These are phyloP conservation scores for Metschnikowia drakensbergensis DNA, from an alignment of 805 yeast species.

Conservation along the genomic window DNA sequence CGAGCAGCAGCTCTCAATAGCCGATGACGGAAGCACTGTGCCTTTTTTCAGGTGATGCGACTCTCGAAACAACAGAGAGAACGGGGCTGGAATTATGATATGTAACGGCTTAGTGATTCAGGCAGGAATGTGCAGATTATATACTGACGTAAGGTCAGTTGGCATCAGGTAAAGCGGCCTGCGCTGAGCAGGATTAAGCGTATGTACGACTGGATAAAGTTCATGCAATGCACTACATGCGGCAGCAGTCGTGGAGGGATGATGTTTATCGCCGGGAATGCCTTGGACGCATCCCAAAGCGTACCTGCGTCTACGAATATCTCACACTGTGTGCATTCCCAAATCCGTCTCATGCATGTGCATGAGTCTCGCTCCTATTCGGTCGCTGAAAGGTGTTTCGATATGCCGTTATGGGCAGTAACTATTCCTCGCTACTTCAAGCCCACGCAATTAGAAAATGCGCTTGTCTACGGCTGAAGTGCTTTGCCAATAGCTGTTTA, in stretches of 20 bases:
- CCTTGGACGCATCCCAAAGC: not conserved
- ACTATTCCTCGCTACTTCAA: not conserved
- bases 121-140: conserved; percentile 1
- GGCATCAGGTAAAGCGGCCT: not conserved
- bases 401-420: not conserved
- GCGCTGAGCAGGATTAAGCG: conserved; percentile 6
- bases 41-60: conserved; percentile 4
- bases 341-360: not conserved
- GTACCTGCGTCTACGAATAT: conserved; percentile 2
- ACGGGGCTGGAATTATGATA: not conserved
- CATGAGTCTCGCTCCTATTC: not conserved
- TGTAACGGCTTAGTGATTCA: not conserved
- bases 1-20: conserved; percentile 2
- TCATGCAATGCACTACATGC: conserved; percentile 5
- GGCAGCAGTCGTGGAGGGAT: conserved; percentile 3
- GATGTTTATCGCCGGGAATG: conserved; percentile 2
- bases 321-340: not conserved
- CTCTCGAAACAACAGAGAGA: not conserved
- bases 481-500: not conserved
- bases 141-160: not conserved
- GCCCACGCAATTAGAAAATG: not conserved
- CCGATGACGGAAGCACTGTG: not conserved
- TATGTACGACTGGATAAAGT: not conserved
- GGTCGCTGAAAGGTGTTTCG: not conserved
- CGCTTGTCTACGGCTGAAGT: not conserved